Evolutionary conservation across 116 monocot species (phyloP).

Genomic region (Thalassia testudinum): DNA sequence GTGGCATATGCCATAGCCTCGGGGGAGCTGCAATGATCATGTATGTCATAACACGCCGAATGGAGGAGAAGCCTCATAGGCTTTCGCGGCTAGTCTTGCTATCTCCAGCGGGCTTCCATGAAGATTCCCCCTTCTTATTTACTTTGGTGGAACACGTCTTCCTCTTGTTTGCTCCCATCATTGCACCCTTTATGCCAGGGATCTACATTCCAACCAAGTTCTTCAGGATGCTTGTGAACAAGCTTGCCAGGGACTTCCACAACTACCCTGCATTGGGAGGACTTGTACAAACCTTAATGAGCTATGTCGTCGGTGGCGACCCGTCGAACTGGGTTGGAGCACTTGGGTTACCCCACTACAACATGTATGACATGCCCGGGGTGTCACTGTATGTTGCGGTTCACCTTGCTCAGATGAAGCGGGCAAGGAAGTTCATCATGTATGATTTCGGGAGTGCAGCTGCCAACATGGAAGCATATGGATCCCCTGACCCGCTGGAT

Average conservation of each 20-base stretch:
- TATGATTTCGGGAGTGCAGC: slow-evolving; percentile 76
- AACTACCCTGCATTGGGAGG: slow-evolving; percentile 91
- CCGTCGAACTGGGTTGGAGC: slow-evolving; percentile 93
- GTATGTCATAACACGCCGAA: slow-evolving; percentile 59
- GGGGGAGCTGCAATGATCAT: slow-evolving; percentile 94
- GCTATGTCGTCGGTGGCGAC: slow-evolving; percentile 88
- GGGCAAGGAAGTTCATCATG: slow-evolving; percentile 65
- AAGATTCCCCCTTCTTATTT: slow-evolving; percentile 55
- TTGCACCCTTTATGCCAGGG: slow-evolving; percentile 68
- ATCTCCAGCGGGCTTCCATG: slow-evolving; percentile 96
- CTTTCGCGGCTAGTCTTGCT: slow-evolving; percentile 63
- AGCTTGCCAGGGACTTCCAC: slow-evolving; percentile 80
- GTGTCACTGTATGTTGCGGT: slow-evolving; percentile 71
- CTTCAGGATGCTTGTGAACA: slow-evolving; percentile 92
- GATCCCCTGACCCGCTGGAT: slow-evolving; percentile 56
- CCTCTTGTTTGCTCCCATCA: slow-evolving; percentile 61
- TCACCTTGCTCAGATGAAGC: slow-evolving; percentile 90
- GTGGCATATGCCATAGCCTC: slow-evolving; percentile 73
- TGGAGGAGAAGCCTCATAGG: slow-evolving; percentile 54
- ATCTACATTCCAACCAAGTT: slow-evolving; percentile 91
- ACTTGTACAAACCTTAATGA: slow-evolving; percentile 86
- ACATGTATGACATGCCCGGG: slow-evolving; percentile 98
- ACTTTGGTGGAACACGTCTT: slow-evolving; percentile 34
- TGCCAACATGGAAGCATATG: slow-evolving; percentile 76
- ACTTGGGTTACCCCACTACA: slow-evolving; percentile 86